A percentile compares a stretch with the other conserved stretches of the same genome.
Conservation (phyloP, 805 yeast species). For the Kuraishia cidri region DNA sequence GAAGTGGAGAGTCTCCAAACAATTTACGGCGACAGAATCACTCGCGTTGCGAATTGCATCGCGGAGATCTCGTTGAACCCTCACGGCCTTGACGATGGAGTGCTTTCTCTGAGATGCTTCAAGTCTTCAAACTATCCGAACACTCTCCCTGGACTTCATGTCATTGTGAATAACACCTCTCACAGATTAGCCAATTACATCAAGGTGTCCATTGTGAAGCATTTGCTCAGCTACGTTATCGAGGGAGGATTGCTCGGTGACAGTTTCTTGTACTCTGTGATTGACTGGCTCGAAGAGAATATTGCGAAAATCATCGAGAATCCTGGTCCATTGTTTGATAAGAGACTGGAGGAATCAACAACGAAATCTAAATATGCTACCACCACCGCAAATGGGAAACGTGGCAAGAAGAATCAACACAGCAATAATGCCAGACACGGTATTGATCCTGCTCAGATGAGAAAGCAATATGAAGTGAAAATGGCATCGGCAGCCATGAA, state of each 20-base stretch:
- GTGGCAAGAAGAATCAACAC: constrained; percentile 4
- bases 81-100: constrained; percentile 16
- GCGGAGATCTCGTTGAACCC: constrained; percentile 24
- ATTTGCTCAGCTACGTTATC: constrained; percentile 32
- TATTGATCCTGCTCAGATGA: constrained; percentile 23
- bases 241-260: constrained; percentile 51
- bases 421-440: constrained; percentile 11
- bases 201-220: constrained; percentile 44
- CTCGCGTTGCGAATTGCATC: constrained; percentile 16
- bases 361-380: constrained; percentile 1
- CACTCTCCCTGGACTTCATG: constrained; percentile 60
- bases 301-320: constrained; percentile 46
- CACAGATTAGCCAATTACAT: constrained; percentile 63
- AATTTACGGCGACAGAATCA: constrained; percentile 43
- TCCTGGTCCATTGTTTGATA: constrained; percentile 62
- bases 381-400: neutral
- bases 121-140: constrained; percentile 51
- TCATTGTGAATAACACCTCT: constrained; percentile 29
- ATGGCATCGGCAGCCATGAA: constrained; percentile 22
- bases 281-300: constrained; percentile 73
- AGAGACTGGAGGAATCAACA: constrained; percentile 7
- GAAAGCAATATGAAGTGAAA: constrained; percentile 23
- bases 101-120: constrained; percentile 28
- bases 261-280: constrained; percentile 55
- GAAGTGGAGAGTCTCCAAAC: constrained; percentile 63